Percentiles rank a stretch among this genome's conserved stretches.
Conservation (phyloP, 768 basidiomycete genomes). For the Amyloporia xantha region DNA sequence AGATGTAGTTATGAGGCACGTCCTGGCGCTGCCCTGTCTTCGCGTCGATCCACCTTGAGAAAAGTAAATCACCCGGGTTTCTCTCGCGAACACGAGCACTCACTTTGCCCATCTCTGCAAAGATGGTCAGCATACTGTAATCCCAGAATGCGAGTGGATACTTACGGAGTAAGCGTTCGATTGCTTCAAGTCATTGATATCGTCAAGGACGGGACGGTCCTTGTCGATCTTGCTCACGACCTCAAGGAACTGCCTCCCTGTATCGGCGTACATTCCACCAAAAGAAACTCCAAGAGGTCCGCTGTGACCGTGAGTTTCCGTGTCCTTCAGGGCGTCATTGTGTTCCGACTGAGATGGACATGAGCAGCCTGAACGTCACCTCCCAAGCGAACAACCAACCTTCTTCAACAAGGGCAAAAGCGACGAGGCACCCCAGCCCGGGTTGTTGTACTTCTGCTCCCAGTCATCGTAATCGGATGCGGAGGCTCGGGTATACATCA, state of each 20-base stretch:
- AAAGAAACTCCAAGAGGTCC: constrained; percentile 33
- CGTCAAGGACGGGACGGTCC: constrained; percentile 36
- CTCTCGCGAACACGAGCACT: constrained; percentile 7
- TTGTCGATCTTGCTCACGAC: constrained; percentile 43
- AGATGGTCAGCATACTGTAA: background rate
- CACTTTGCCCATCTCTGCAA: constrained; percentile 50
- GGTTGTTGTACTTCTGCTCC: constrained; percentile 34
- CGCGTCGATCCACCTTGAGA: constrained; percentile 45
- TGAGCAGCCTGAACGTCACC: constrained; percentile 15
- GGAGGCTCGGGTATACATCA: constrained; percentile 51
- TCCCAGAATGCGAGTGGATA: constrained; percentile 8
- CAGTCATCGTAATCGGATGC: constrained; percentile 42
- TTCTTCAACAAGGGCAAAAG: constrained; percentile 53
- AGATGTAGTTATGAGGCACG: constrained; percentile 36
- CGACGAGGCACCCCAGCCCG: constrained; percentile 54
- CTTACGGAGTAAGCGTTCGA: constrained; percentile 42
- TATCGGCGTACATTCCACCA: constrained; percentile 30
- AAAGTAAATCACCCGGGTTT: background rate
- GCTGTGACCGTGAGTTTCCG: constrained; percentile 30
- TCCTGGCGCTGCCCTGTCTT: constrained; percentile 52
- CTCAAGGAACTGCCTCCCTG: constrained; percentile 41
- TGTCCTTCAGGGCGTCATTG: constrained; percentile 22
- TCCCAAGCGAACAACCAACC: constrained; percentile 8
- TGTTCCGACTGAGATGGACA: constrained; percentile 22
- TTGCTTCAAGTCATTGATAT: constrained; percentile 39